These are phyloP conservation scores for Collybia sordida DNA, from an alignment of 768 basidiomycete genomes.

Conservation along the genomic window DNA sequence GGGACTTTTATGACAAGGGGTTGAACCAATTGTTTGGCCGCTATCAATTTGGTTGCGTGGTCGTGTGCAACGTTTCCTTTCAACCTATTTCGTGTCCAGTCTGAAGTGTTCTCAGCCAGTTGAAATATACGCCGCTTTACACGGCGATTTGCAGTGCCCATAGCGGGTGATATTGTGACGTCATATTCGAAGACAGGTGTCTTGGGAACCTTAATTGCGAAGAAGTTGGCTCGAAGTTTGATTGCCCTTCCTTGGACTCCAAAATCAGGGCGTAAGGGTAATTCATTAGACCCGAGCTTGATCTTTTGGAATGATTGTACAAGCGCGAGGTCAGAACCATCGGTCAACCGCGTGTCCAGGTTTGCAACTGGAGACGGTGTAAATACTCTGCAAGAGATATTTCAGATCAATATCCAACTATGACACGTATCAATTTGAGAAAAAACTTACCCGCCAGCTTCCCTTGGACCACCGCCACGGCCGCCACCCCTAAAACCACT, in stretches of 20 bases:
- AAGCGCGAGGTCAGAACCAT: constrained; percentile 40
- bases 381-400: constrained; percentile 35
- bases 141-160: constrained; percentile 47
- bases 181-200: constrained; percentile 60
- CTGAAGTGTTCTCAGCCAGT: constrained; percentile 51
- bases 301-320: constrained; percentile 34
- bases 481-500: constrained; percentile 28
- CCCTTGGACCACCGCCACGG: constrained; percentile 31
- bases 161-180: constrained; percentile 52
- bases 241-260: constrained; percentile 49
- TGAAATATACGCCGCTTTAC: constrained; percentile 62
- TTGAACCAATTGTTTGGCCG: constrained; percentile 43
- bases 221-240: constrained; percentile 67
- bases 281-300: constrained; percentile 30
- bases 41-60: constrained; percentile 48
- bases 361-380: constrained; percentile 32
- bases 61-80: constrained; percentile 56
- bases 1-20: constrained; percentile 42
- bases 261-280: constrained; percentile 61
- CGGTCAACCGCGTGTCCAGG: constrained; percentile 42
- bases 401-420: neutral
- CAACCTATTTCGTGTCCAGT: constrained; percentile 53
- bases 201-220: constrained; percentile 53
- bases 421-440: neutral
- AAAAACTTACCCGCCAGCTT: constrained; percentile 34